phyloP scores from a whole-genome alignment of 345 rosid species.

The Populus pruinosa region DNA sequence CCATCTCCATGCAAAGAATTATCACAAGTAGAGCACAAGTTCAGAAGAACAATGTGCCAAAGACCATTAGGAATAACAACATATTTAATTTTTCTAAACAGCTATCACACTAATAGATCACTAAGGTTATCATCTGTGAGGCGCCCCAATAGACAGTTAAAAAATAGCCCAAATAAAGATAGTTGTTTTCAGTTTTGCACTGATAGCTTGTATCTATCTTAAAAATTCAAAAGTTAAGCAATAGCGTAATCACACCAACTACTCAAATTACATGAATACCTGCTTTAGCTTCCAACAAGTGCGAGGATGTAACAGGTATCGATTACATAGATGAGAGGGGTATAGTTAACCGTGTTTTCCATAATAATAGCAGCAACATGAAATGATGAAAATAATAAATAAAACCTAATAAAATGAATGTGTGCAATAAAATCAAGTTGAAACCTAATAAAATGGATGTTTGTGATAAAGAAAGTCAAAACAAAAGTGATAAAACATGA shows the following conservation, averaged over 20 bases:
- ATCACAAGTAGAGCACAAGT: neutral
- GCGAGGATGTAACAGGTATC: neutral
- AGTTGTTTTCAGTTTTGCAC: neutral
- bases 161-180: neutral
- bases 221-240: neutral
- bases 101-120: neutral
- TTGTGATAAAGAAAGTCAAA: neutral
- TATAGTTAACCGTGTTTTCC: neutral
- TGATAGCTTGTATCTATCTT: neutral
- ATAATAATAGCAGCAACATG: neutral
- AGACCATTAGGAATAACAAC: neutral
- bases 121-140: neutral
- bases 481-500: neutral
- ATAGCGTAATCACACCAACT: neutral
- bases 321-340: neutral
- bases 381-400: neutral
- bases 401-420: neutral
- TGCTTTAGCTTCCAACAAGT: neutral
- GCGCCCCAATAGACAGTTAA: neutral
- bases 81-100: neutral
- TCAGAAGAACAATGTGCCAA: neutral
- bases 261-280: neutral
- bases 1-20: neutral
- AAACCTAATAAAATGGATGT: no score
- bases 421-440: neutral